phyloP scores from a whole-genome alignment of 2,329 filamentous ascomycete species.

The Ilyonectria robusta region DNA sequence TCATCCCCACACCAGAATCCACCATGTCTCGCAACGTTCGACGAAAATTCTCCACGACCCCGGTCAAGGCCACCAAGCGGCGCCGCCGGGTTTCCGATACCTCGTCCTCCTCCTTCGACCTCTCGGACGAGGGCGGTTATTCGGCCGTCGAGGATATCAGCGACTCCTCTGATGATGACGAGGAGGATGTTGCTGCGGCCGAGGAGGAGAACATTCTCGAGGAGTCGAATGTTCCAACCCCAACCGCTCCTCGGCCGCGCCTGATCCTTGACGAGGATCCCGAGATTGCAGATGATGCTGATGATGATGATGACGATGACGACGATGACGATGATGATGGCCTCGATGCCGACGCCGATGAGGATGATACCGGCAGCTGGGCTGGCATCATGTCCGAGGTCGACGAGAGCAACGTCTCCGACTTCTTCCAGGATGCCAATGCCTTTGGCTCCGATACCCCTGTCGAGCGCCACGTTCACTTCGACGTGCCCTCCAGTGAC shows the following conservation, averaged over 20 bases:
- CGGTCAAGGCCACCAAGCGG: constrained; percentile 59
- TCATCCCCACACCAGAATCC: constrained; percentile 15
- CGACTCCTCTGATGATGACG: constrained; percentile 83
- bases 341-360: constrained; percentile 54
- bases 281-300: constrained; percentile 55
- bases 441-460: constrained; percentile 59
- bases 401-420: constrained; percentile 61
- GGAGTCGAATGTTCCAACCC: constrained; percentile 56
- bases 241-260: constrained; percentile 67
- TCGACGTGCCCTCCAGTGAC: constrained; percentile 77
- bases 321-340: constrained; percentile 57
- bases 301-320: constrained; percentile 53
- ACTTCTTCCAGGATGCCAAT: constrained; percentile 57
- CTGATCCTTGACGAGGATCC: constrained; percentile 52
- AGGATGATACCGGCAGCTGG: constrained; percentile 66
- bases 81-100: constrained; percentile 65
- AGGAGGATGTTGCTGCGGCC: constrained; percentile 81
- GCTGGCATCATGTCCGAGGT: constrained; percentile 67
- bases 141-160: constrained; percentile 84
- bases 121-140: constrained; percentile 81
- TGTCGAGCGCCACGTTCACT: constrained; percentile 78
- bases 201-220: constrained; percentile 82
- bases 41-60: constrained; percentile 60
- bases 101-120: constrained; percentile 69
- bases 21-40: constrained; percentile 69